Evolutionary conservation across 352 stramenopile species (phyloP).

Genomic region (Blastocystis sp.): DNA sequence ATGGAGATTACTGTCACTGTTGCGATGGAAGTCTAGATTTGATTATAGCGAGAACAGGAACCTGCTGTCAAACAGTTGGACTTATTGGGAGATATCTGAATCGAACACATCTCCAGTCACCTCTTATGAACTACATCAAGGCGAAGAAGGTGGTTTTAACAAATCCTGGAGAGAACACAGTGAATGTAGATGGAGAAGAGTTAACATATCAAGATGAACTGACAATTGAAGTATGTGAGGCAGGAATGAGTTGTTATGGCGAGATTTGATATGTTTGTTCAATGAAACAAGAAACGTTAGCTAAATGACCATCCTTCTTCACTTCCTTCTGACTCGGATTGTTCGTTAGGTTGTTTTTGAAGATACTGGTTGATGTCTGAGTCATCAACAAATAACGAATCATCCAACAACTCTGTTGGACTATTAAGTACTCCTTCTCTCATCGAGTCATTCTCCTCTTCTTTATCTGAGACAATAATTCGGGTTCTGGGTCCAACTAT

Average conservation of each 20-base stretch:
- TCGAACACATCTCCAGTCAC: constrained; percentile 41
- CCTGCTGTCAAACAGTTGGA: constrained; percentile 31
- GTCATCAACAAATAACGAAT: neutral
- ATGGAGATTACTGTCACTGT: constrained; percentile 64
- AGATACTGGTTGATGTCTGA: neutral
- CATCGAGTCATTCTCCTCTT: neutral
- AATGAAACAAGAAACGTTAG: neutral
- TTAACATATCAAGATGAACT: constrained; percentile 66
- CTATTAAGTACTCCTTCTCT: neutral
- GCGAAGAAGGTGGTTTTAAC: constrained; percentile 52
- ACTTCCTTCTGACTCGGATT: neutral
- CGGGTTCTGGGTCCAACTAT: neutral
- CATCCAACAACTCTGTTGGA: neutral
- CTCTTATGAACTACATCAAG: constrained; percentile 64
- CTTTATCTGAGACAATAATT: neutral
- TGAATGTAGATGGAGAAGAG: constrained; percentile 67
- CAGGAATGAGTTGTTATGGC: constrained; percentile 49
- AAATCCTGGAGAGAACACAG: constrained; percentile 63
- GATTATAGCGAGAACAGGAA: constrained; percentile 41
- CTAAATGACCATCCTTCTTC: constrained; percentile 2
- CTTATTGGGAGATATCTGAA: constrained; percentile 54
- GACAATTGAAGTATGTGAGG: constrained; percentile 44
- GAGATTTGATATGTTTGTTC: constrained; percentile 42
- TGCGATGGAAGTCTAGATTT: constrained; percentile 66
- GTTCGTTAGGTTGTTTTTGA: neutral